Percentiles rank a stretch among this genome's conserved stretches.
These are phyloP conservation scores for Ligustrum vulgare DNA, from an alignment of 257 asterid species.

Conservation along the genomic window DNA sequence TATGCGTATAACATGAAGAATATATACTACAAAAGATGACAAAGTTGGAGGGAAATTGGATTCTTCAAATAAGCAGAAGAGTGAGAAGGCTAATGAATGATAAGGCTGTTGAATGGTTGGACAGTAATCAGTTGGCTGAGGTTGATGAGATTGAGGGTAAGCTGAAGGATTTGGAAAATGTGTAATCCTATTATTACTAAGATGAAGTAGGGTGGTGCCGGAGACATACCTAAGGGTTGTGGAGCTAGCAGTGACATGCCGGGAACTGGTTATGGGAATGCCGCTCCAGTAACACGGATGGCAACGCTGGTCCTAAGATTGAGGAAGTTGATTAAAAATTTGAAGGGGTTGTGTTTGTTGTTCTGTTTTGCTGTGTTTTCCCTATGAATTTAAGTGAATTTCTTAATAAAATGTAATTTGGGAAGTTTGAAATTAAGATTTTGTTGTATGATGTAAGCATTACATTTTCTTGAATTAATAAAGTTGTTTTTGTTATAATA, in stretches of 20 bases:
- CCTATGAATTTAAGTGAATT: background rate
- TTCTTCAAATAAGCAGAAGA: constrained; percentile 43
- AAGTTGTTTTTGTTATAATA: background rate
- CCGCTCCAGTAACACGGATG: constrained; percentile 27
- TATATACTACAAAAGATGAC: constrained; percentile 47
- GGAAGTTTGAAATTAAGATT: background rate
- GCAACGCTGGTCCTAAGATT: constrained; percentile 45
- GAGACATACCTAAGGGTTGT: constrained; percentile 45
- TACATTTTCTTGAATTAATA: background rate
- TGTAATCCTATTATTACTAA: constrained; percentile 51
- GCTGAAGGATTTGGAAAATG: constrained; percentile 52
- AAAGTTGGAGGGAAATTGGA: constrained; percentile 39
- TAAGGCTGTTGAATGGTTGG: constrained; percentile 53
- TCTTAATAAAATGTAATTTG: background rate
- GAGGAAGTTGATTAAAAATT: constrained; percentile 57
- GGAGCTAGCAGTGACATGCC: constrained; percentile 33
- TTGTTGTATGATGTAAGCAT: background rate
- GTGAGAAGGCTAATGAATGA: constrained; percentile 54
- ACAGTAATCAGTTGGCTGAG: constrained; percentile 59
- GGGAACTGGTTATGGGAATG: constrained; percentile 33
- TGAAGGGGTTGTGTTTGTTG: background rate
- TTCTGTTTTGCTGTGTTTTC: constrained; percentile 4
- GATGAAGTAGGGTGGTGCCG: constrained; percentile 48
- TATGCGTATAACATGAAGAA: constrained; percentile 52
- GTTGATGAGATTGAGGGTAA: constrained; percentile 62